A percentile compares a stretch with the other conserved stretches of the same genome.
Evolutionary conservation across 139 green algal genomes (phyloP).

Genomic region (Picochlorum sp.): DNA sequence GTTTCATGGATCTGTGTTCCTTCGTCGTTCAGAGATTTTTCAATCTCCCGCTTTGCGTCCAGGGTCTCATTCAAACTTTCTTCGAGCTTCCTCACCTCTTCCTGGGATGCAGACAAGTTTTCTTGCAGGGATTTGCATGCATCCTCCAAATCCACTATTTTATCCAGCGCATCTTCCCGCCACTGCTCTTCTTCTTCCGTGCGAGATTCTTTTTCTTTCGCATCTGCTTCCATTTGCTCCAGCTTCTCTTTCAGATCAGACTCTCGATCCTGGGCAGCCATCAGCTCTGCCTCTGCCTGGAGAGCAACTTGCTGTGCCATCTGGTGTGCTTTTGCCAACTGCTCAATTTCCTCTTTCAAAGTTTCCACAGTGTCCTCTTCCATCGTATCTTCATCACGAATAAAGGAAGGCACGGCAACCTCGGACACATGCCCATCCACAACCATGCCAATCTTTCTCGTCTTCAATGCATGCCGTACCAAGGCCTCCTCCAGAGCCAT

Average conservation of each 20-base stretch:
- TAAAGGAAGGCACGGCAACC: background rate
- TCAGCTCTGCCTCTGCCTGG: conserved; percentile 6
- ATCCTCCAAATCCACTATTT: conserved; percentile 5
- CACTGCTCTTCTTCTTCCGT: background rate
- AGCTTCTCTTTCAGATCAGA: background rate
- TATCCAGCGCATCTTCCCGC: background rate
- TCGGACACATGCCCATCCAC: background rate
- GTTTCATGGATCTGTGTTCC: too few relatives aligned
- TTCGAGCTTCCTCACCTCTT: background rate
- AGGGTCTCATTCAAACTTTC: background rate
- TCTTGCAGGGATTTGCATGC: background rate
- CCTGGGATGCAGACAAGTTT: background rate
- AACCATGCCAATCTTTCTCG: background rate
- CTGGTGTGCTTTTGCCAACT: background rate
- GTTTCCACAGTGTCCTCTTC: background rate
- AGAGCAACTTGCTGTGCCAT: conserved; percentile 7
- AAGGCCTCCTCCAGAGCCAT: background rate
- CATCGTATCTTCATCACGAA: background rate
- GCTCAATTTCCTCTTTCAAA: background rate
- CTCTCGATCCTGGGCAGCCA: background rate
- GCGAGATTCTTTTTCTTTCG: background rate
- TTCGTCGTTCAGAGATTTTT: too few relatives aligned
- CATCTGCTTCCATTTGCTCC: background rate
- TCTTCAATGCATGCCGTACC: background rate
- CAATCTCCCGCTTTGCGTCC: background rate